Evolutionary conservation across 176 grass and related monocot genomes (phyloP).

Genomic region (Zoysia japonica): DNA sequence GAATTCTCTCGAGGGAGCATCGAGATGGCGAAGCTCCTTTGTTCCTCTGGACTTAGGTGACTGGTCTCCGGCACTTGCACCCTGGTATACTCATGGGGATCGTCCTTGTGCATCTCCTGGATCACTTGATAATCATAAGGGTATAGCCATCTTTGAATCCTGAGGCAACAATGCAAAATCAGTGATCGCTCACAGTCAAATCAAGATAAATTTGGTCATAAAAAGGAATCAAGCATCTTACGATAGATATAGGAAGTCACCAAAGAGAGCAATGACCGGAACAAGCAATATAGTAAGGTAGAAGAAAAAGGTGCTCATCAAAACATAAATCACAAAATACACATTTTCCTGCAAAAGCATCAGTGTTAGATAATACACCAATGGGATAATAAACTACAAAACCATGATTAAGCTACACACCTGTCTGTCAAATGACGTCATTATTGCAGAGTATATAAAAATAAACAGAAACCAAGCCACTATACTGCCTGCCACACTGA

Average conservation of each 20-base stretch:
- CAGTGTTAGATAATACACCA: constrained; percentile 11
- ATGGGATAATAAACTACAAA: constrained; percentile 5
- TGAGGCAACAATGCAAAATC: constrained; percentile 29
- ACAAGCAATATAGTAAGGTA: constrained; percentile 83
- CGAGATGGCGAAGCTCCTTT: constrained; percentile 75
- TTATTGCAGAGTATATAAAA: constrained; percentile 91
- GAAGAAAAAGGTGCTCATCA: constrained; percentile 99
- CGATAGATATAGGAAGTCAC: constrained; percentile 94
- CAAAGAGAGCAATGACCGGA: constrained; percentile 82
- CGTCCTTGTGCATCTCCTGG: constrained; percentile 96
- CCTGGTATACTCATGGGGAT: constrained; percentile 62
- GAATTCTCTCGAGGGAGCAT: constrained; percentile 86
- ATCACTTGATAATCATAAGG: constrained; percentile 93
- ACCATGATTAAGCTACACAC: constrained; percentile 41
- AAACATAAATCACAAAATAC: constrained; percentile 96
- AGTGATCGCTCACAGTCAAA: constrained; percentile 7
- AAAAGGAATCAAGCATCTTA: constrained; percentile 47
- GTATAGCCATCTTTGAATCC: constrained; percentile 90
- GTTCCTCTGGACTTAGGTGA: constrained; percentile 83
- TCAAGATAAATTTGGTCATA: neutral
- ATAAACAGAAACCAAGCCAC: constrained; percentile 92
- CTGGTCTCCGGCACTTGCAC: constrained; percentile 65
- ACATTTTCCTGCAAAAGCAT: constrained; percentile 89
- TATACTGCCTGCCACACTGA: constrained; percentile 89
- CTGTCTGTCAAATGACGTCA: constrained; percentile 95